These are phyloP conservation scores for Rachicladosporium sp. DNA, from an alignment of 2,329 filamentous ascomycete genomes.

Conservation along the genomic window DNA sequence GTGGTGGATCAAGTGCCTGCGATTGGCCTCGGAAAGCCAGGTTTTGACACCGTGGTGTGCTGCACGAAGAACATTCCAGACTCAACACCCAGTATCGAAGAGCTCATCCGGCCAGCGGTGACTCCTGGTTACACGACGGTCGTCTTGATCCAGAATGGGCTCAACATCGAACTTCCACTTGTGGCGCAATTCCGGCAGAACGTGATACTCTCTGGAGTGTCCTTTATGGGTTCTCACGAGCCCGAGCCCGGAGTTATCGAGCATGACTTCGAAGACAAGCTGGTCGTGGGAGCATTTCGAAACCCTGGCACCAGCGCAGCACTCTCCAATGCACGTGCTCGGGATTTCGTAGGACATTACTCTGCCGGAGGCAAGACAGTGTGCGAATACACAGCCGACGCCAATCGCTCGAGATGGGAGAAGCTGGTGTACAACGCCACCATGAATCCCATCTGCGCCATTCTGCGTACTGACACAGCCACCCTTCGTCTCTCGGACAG, in stretches of 20 bases:
- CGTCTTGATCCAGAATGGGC: conserved; percentile 48
- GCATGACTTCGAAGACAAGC: conserved; percentile 40
- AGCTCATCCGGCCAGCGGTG: conserved; percentile 41
- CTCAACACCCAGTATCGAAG: conserved; percentile 30
- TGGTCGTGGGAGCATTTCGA: conserved; percentile 38
- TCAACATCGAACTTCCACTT: conserved; percentile 50
- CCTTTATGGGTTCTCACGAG: conserved; percentile 41
- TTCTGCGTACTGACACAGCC: conserved; percentile 38
- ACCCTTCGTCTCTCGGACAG: conserved; percentile 34
- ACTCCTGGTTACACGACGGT: conserved; percentile 40
- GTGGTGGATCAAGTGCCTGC: conserved; percentile 33
- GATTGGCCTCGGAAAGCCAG: conserved; percentile 16
- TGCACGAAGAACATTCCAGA: conserved; percentile 50
- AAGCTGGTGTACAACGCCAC: conserved; percentile 38
- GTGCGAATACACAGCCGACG: conserved; percentile 31
- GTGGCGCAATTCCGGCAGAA: conserved; percentile 39
- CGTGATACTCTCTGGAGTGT: conserved; percentile 38
- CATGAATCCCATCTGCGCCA: conserved; percentile 39
- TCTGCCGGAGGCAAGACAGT: conserved; percentile 27
- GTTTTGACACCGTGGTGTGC: conserved; percentile 46
- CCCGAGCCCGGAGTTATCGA: conserved; percentile 34
- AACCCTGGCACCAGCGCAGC: conserved; percentile 22
- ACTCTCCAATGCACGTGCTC: conserved; percentile 21
- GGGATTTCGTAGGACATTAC: conserved; percentile 36
- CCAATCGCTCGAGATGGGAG: conserved; percentile 32